Evolutionary conservation across 2,329 filamentous ascomycete genomes (phyloP).

Genomic region (Ascomycota sp.): DNA sequence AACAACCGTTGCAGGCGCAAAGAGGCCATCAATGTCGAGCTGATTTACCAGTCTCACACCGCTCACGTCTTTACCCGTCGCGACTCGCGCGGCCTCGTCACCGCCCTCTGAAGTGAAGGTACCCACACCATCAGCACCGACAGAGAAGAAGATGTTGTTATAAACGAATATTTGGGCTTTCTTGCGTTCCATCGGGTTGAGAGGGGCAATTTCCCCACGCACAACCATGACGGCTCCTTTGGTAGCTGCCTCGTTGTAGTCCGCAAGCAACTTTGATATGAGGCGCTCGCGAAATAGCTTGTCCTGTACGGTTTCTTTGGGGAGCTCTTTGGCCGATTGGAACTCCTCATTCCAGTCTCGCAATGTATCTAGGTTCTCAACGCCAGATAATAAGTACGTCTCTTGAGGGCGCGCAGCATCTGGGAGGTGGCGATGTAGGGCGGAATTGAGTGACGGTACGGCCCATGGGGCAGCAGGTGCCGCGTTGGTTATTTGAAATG

Average conservation of each 20-base stretch:
- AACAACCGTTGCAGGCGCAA: conserved; percentile 87
- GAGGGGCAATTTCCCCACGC: conserved; percentile 69
- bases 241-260: conserved; percentile 89
- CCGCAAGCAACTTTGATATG: conserved; percentile 85
- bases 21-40: conserved; percentile 80
- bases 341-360: conserved; percentile 99
- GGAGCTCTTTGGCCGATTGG: conserved; percentile 84
- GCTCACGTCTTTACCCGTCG: conserved; percentile 86
- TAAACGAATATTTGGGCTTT: conserved; percentile 98
- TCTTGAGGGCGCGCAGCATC: conserved; percentile 84
- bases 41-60: conserved; percentile 92
- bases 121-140: conserved; percentile 87
- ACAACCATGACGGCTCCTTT: conserved; percentile 82
- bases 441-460: conserved; percentile 45
- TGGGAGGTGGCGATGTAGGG: conserved; percentile 47
- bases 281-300: conserved; percentile 86
- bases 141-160: conserved; percentile 99
- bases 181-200: conserved; percentile 79
- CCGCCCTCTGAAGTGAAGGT: conserved; percentile 93
- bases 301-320: conserved; percentile 83
- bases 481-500: conserved; percentile 88
- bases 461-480: conserved; percentile 84
- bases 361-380: conserved; percentile 82
- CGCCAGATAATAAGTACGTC: conserved; percentile 68
- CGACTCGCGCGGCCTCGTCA: conserved; percentile 84